A percentile compares a stretch with the other conserved stretches of the same genome.
Conservation (phyloP, 768 basidiomycete genomes). For the Russula abietina region DNA sequence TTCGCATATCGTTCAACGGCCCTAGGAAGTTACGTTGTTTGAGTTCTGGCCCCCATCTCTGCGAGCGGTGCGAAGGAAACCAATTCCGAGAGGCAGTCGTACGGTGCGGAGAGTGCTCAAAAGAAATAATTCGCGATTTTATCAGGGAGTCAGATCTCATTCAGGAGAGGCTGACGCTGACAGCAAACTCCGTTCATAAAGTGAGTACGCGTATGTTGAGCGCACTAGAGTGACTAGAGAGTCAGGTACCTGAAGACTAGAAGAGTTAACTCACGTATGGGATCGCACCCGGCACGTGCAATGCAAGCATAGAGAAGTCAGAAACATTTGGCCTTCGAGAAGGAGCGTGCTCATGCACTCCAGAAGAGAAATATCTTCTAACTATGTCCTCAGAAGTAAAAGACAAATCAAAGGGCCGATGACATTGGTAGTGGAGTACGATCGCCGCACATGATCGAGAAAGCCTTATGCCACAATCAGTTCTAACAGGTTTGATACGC, state of each 20-base stretch:
- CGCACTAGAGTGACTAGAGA: background rate
- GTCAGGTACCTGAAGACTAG: background rate
- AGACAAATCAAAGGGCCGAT: background rate
- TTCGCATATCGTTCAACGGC: slow-evolving; percentile 39
- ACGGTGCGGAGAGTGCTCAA: background rate
- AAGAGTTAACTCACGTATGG: background rate
- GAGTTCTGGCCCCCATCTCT: slow-evolving; percentile 78
- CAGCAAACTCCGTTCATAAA: background rate
- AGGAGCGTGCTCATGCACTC: background rate
- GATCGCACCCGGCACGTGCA: background rate
- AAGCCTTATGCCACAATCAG: background rate
- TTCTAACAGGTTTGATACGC: background rate
- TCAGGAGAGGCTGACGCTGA: background rate
- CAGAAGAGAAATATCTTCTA: background rate
- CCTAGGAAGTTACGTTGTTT: slow-evolving; percentile 52
- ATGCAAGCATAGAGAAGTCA: background rate
- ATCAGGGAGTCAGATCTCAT: background rate
- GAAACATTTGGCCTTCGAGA: background rate
- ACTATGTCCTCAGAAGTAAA: background rate
- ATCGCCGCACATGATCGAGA: background rate
- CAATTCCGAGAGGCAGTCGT: background rate
- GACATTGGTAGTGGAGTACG: background rate
- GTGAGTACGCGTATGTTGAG: background rate
- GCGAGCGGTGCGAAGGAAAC: slow-evolving; percentile 44
- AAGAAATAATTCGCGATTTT: background rate